Conservation (phyloP, 2,329 filamentous ascomycete genomes). For the Aspergillus jensenii region DNA sequence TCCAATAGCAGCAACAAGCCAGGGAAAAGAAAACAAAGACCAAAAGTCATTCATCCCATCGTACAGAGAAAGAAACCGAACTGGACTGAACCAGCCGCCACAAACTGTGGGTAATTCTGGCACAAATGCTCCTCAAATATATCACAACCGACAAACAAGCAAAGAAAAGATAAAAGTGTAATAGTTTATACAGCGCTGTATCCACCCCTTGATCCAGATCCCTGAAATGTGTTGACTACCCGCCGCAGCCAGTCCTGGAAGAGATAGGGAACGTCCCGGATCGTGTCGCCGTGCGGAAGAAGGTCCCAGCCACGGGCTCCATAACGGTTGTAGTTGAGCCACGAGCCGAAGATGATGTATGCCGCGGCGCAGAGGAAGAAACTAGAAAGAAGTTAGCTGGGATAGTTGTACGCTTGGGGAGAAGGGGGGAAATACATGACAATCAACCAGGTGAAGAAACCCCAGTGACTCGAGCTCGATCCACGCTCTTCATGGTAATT, state of each 20-base stretch:
- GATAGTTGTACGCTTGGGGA: background rate
- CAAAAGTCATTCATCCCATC: conserved; percentile 3
- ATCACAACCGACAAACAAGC: background rate
- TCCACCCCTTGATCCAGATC: conserved; percentile 78
- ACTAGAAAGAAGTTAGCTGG: conserved; percentile 47
- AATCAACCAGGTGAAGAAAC: conserved; percentile 96
- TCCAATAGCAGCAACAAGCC: background rate
- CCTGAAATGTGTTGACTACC: conserved; percentile 80
- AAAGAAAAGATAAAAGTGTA: background rate
- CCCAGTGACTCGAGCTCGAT: conserved; percentile 65
- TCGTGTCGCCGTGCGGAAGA: conserved; percentile 85
- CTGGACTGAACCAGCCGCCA: background rate
- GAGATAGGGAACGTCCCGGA: conserved; percentile 89
- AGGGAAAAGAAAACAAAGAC: background rate
- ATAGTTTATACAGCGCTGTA: conserved; percentile 79
- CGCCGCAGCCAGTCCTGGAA: conserved; percentile 82
- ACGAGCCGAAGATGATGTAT: conserved; percentile 96
- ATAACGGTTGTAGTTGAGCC: conserved; percentile 98
- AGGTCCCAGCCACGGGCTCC: conserved; percentile 94
- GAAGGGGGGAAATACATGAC: conserved; percentile 64
- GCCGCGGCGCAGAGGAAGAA: conserved; percentile 80
- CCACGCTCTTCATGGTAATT: conserved; percentile 49
- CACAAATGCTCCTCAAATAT: background rate
- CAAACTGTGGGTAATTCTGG: background rate
- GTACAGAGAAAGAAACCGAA: conserved; percentile 3